Evolutionary conservation across 2,329 filamentous ascomycete genomes (phyloP).

Genomic region (Fusarium virguliforme): DNA sequence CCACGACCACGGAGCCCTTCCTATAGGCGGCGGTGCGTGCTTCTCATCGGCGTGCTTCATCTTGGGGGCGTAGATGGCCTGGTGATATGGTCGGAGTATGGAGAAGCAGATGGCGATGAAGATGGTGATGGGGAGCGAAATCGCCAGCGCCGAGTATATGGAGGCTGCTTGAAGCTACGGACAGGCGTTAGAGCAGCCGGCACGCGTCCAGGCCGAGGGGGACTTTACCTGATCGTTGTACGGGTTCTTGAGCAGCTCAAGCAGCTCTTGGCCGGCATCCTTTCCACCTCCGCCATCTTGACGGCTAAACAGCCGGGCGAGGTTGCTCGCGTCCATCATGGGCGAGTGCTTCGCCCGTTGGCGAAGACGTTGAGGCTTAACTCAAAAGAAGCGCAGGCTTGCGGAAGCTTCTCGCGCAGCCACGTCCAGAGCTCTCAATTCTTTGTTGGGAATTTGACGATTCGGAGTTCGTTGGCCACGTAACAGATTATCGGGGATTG

Average conservation of each 20-base stretch:
- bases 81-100: conserved; percentile 90
- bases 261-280: conserved; percentile 61
- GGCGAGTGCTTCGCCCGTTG: conserved; percentile 46
- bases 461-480: conserved; percentile 12
- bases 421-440: background rate
- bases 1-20: conserved; percentile 92
- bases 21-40: conserved; percentile 88
- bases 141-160: conserved; percentile 84
- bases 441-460: background rate
- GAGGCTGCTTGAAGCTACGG: conserved; percentile 62
- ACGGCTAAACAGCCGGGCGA: conserved; percentile 29
- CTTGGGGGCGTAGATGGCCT: conserved; percentile 93
- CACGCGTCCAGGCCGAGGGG: background rate
- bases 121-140: conserved; percentile 82
- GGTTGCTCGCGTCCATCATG: conserved; percentile 44
- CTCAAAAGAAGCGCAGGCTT: conserved; percentile 12
- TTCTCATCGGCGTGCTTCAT: conserved; percentile 92
- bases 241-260: conserved; percentile 67
- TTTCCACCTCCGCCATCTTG: conserved; percentile 29
- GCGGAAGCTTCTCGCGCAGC: conserved; percentile 4
- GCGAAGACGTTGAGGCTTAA: conserved; percentile 44
- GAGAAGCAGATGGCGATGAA: conserved; percentile 87
- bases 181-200: conserved; percentile 25
- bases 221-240: conserved; percentile 64
- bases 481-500: conserved; percentile 19